Evolutionary conservation across 2,329 filamentous ascomycete species (phyloP).

Genomic region (Anthostomella pinea): DNA sequence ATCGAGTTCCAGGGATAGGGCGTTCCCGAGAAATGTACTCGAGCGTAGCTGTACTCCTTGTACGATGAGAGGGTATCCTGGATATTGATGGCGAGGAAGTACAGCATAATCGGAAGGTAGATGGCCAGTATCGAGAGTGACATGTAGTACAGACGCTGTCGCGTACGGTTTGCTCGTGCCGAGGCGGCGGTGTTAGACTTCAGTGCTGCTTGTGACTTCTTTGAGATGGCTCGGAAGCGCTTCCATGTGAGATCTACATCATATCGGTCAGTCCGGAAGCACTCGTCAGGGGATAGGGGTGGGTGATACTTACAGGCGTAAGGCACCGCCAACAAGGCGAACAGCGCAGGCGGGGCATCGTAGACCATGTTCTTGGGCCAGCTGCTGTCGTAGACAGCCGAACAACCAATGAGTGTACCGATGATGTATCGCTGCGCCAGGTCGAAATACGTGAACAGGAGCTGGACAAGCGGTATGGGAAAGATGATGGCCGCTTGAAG

Average conservation of each 20-base stretch:
- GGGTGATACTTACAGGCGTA: slow-evolving; percentile 46
- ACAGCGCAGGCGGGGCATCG: slow-evolving; percentile 42
- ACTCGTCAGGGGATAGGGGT: not conserved
- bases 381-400: slow-evolving; percentile 39
- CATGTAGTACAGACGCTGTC: slow-evolving; percentile 55
- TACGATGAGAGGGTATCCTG: slow-evolving; percentile 21
- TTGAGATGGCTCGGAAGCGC: slow-evolving; percentile 47
- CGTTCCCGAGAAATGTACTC: slow-evolving; percentile 37
- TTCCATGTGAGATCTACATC: slow-evolving; percentile 41
- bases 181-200: slow-evolving; percentile 39
- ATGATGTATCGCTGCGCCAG: slow-evolving; percentile 48
- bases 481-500: slow-evolving; percentile 55
- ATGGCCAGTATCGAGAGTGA: slow-evolving; percentile 49
- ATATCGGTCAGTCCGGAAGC: slow-evolving; percentile 4
- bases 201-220: slow-evolving; percentile 39
- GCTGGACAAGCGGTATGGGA: slow-evolving; percentile 48
- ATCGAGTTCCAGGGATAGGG: slow-evolving; percentile 47
- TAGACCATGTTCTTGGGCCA: slow-evolving; percentile 51
- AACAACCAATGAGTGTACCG: slow-evolving; percentile 49
- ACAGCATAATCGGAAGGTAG: slow-evolving; percentile 47
- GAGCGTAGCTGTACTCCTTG: slow-evolving; percentile 39
- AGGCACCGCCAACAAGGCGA: slow-evolving; percentile 42
- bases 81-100: slow-evolving; percentile 42
- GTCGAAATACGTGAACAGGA: slow-evolving; percentile 46
- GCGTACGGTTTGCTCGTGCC: slow-evolving; percentile 45